phyloP scores from a whole-genome alignment of 139 green algal genomes.

The Chloropicon primus region DNA sequence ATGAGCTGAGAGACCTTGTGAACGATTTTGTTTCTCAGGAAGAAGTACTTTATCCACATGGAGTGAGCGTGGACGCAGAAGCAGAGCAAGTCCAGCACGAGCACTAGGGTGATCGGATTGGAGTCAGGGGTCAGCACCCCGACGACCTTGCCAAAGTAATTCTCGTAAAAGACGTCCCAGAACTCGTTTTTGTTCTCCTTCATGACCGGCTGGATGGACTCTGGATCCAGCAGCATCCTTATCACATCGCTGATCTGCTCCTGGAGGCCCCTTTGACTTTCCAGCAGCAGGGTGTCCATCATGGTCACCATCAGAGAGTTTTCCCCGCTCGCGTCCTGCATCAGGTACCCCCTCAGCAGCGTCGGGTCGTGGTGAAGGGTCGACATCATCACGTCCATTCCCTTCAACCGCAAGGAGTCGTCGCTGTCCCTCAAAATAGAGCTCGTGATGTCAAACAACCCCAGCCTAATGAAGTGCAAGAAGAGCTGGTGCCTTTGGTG shows the following conservation, averaged over 20 bases:
- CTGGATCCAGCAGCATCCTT: constrained; percentile 56
- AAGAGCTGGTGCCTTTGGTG: constrained; percentile 43
- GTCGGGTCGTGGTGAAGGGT: constrained; percentile 60
- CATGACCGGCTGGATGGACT: constrained; percentile 51
- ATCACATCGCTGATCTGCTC: constrained; percentile 68
- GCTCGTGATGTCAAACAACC: constrained; percentile 65
- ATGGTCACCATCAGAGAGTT: background rate
- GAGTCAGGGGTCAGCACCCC: background rate
- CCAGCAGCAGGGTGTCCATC: constrained; percentile 22
- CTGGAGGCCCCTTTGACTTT: constrained; percentile 50
- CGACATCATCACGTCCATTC: constrained; percentile 74
- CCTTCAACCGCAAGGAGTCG: constrained; percentile 43
- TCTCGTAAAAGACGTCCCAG: constrained; percentile 89
- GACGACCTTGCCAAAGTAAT: constrained; percentile 53
- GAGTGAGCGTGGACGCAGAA: constrained; percentile 67
- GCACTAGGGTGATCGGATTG: constrained; percentile 30
- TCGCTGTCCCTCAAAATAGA: constrained; percentile 25
- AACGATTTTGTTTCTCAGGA: constrained; percentile 60
- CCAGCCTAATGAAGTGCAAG: constrained; percentile 51
- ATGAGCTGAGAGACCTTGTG: constrained; percentile 68
- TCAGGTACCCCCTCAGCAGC: constrained; percentile 58
- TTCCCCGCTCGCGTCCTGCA: constrained; percentile 1
- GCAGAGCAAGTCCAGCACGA: constrained; percentile 84
- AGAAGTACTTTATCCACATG: constrained; percentile 77
- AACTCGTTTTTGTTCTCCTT: constrained; percentile 71